Conservation (phyloP, 768 basidiomycete species). For the Rhodotorula taiwanensis region DNA sequence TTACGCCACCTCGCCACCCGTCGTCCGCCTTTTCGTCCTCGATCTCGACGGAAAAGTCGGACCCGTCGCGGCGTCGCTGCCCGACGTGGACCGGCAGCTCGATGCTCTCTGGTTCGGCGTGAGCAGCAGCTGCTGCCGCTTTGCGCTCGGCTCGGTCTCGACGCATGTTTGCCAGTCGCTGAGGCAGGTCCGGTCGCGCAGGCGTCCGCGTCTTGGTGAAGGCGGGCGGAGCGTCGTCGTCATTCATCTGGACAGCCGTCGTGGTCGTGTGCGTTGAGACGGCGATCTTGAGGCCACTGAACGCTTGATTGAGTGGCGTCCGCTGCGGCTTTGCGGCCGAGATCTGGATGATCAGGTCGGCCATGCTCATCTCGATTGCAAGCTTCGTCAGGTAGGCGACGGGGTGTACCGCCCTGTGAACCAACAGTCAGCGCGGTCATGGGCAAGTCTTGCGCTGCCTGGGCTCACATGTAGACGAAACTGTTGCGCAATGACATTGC, state of each 20-base stretch:
- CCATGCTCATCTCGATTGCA: conserved; percentile 16
- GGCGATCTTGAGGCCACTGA: conserved; percentile 23
- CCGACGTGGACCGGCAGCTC: conserved; percentile 10
- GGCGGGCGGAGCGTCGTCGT: neutral
- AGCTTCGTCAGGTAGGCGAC: conserved; percentile 17
- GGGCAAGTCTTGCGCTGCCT: no score
- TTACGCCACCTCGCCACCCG: no score
- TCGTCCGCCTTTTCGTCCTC: neutral
- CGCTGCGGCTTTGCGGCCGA: conserved; percentile 16
- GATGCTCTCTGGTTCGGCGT: conserved; percentile 12
- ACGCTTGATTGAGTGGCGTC: neutral
- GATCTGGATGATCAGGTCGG: conserved; percentile 17
- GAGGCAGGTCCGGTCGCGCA: conserved; percentile 11
- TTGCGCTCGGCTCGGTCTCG: conserved; percentile 13
- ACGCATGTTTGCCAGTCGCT: conserved; percentile 16
- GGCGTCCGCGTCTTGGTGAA: conserved; percentile 25
- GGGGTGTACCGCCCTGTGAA: neutral
- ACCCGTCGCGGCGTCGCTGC: neutral
- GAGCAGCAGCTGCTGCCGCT: neutral
- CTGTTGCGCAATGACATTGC: neutral
- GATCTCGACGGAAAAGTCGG: neutral
- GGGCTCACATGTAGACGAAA: neutral
- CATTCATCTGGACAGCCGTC: conserved; percentile 5
- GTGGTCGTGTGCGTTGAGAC: conserved; percentile 21
- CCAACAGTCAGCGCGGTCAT: neutral